A percentile compares a stretch with the other conserved stretches of the same genome.
Conservation (phyloP, 73 alveolate genomes). For the Loxodes magnus region DNA sequence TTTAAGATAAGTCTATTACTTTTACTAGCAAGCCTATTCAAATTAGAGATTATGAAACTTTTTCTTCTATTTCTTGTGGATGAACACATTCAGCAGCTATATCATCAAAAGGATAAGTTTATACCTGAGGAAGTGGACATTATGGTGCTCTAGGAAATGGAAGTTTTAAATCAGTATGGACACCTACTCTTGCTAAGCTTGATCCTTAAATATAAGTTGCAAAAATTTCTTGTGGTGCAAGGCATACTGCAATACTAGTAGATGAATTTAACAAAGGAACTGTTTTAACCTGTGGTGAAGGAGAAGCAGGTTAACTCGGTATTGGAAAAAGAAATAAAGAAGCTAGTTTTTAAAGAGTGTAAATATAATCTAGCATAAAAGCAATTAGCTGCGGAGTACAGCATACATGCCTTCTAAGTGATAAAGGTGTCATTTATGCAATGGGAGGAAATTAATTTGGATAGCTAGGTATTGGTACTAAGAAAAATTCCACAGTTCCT, state of each 20-base stretch:
- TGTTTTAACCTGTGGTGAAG: conserved; percentile 40
- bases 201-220: not conserved
- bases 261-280: conserved; percentile 14
- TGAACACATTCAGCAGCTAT: conserved; percentile 76
- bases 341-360: conserved; percentile 6
- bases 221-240: conserved; percentile 30
- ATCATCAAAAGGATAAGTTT: conserved; percentile 58
- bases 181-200: not conserved
- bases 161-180: conserved; percentile 5
- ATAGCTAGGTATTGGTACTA: conserved; percentile 54
- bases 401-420: conserved; percentile 37
- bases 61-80: conserved; percentile 66
- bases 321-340: conserved; percentile 25
- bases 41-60: conserved; percentile 17
- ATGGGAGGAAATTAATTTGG: conserved; percentile 53
- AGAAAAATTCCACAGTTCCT: conserved; percentile 22
- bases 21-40: conserved; percentile 24
- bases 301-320: conserved; percentile 50
- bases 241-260: conserved; percentile 33
- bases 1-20: conserved; percentile 4
- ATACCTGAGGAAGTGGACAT: conserved; percentile 75
- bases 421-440: conserved; percentile 24
- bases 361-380: conserved; percentile 19
- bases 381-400: conserved; percentile 44
- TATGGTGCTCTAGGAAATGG: conserved; percentile 47